These are phyloP conservation scores for Chalciporus pseudorubinellus DNA, from an alignment of 768 basidiomycete species.

Conservation along the genomic window DNA sequence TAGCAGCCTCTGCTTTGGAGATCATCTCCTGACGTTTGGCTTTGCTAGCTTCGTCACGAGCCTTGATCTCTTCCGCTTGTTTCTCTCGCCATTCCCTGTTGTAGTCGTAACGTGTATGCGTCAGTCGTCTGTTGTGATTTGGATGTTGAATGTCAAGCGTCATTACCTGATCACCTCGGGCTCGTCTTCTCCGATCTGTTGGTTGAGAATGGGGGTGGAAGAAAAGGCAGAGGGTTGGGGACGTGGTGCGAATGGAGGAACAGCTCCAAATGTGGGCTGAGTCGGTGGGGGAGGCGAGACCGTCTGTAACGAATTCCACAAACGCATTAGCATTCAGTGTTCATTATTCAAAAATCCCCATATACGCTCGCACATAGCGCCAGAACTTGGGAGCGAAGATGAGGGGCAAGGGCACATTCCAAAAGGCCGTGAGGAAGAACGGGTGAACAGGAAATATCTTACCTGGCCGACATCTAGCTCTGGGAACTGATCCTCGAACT, in stretches of 20 bases:
- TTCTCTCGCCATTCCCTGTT: conserved; percentile 85
- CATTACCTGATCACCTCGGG: conserved; percentile 79
- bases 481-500: conserved; percentile 84
- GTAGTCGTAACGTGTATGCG: neutral
- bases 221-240: conserved; percentile 71
- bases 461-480: conserved; percentile 60
- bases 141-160: neutral
- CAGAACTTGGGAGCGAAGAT: conserved; percentile 6
- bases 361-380: too few species aligned
- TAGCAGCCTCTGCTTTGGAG: conserved; percentile 76
- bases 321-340: conserved; percentile 1
- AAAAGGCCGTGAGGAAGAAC: neutral
- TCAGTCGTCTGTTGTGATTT: neutral
- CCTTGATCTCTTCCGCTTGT: conserved; percentile 79
- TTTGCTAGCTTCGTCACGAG: conserved; percentile 79
- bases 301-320: conserved; percentile 20
- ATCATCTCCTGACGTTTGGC: conserved; percentile 79
- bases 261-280: conserved; percentile 46
- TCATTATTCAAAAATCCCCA: conserved; percentile 10
- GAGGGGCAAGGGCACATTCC: neutral
- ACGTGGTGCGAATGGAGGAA: conserved; percentile 67
- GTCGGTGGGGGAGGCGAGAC: conserved; percentile 30
- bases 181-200: conserved; percentile 71
- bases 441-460: conserved; percentile 12
- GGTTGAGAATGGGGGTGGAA: conserved; percentile 71